These are phyloP conservation scores for Russula vinacea DNA, from an alignment of 768 basidiomycete genomes.

Conservation along the genomic window DNA sequence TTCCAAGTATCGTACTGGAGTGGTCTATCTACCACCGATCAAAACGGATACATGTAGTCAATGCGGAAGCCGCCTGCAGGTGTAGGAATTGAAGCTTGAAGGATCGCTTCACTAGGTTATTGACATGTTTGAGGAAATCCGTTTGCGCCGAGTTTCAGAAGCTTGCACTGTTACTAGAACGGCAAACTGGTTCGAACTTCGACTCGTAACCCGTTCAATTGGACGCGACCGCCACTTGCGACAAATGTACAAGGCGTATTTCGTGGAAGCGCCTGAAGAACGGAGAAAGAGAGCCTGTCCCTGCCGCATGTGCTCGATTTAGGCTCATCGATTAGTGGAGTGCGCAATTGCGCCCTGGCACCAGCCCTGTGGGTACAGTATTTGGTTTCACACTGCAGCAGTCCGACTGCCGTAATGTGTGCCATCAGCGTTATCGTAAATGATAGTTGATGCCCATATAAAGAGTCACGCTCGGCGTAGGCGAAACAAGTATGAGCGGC, in stretches of 20 bases:
- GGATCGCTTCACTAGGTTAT: neutral
- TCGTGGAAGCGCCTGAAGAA: conserved; percentile 8
- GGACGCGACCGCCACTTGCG: neutral
- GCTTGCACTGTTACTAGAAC: neutral
- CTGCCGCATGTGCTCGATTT: neutral
- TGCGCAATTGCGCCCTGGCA: conserved; percentile 3
- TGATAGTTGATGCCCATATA: neutral
- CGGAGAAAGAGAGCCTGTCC: conserved; percentile 3
- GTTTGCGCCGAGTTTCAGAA: neutral
- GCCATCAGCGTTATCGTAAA: neutral
- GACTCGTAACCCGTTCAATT: neutral
- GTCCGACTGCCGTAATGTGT: conserved; percentile 10
- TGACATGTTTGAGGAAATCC: neutral
- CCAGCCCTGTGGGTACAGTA: conserved; percentile 5
- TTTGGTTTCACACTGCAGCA: neutral
- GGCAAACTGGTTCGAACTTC: conserved; percentile 20
- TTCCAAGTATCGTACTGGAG: neutral
- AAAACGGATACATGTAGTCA: neutral
- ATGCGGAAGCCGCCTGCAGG: neutral
- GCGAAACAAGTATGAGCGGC: neutral
- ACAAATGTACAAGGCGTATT: neutral
- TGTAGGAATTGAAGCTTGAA: neutral
- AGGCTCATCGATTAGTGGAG: conserved; percentile 20
- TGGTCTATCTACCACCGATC: neutral
- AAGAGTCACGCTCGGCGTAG: neutral